These are phyloP conservation scores for Calonectria naviculata DNA, from an alignment of 2,329 filamentous ascomycete species.

Conservation along the genomic window DNA sequence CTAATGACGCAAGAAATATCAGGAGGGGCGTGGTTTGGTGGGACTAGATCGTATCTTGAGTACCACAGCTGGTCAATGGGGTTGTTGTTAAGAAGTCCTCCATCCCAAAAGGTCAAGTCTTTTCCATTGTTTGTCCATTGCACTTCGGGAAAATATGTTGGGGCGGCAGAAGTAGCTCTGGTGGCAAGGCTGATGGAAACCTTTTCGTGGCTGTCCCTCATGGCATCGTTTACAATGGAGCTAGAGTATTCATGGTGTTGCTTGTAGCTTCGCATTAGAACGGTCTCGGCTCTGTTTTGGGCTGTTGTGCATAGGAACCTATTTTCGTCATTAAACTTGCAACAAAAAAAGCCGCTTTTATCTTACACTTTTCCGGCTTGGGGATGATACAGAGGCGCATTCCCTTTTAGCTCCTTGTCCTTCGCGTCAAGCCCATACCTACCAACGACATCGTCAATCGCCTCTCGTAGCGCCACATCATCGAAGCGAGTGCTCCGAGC, in stretches of 20 bases:
- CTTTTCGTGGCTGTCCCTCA: constrained; percentile 12
- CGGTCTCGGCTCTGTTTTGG: constrained; percentile 30
- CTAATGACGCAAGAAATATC: constrained; percentile 27
- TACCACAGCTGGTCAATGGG: constrained; percentile 35
- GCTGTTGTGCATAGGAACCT: constrained; percentile 23
- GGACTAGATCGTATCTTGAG: constrained; percentile 30
- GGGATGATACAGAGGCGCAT: constrained; percentile 26
- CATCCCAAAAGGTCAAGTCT: constrained; percentile 27
- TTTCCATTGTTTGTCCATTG: constrained; percentile 5
- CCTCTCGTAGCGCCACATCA: constrained; percentile 15
- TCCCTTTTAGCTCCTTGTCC: constrained; percentile 25
- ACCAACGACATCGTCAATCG: constrained; percentile 25
- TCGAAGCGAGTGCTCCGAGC: constrained; percentile 30
- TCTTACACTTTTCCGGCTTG: constrained; percentile 22
- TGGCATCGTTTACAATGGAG: constrained; percentile 25
- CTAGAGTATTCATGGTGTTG: constrained; percentile 17
- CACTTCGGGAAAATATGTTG: constrained; percentile 32
- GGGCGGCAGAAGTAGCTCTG: constrained; percentile 30
- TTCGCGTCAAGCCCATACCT: constrained; percentile 29
- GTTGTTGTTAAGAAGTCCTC: constrained; percentile 33
- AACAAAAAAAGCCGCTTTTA: too few relatives aligned
- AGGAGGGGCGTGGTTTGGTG: background rate
- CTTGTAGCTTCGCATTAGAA: constrained; percentile 27
- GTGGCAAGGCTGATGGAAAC: constrained; percentile 33
- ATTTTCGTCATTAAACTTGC: background rate